These are phyloP conservation scores for Ambrosiella cleistominuta DNA, from an alignment of 2,329 filamentous ascomycete species.

Conservation along the genomic window DNA sequence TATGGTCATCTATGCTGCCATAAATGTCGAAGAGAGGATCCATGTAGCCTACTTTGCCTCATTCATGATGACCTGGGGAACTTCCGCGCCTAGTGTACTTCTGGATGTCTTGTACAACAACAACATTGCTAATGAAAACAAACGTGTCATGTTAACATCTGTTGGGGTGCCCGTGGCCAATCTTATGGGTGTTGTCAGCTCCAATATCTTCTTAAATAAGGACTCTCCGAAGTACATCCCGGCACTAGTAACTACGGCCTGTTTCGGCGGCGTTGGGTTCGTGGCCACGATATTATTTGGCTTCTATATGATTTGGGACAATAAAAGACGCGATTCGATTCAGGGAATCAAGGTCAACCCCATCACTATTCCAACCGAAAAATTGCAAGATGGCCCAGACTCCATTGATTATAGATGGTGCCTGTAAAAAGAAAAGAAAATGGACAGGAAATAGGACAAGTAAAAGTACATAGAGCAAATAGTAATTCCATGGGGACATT, in stretches of 20 bases:
- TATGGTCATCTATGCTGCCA: slow-evolving; percentile 61
- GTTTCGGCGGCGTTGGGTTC: slow-evolving; percentile 44
- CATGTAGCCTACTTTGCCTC: slow-evolving; percentile 55
- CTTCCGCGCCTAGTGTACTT: slow-evolving; percentile 55
- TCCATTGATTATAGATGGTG: slow-evolving; percentile 35
- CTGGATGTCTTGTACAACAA: slow-evolving; percentile 57
- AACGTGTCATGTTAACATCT: slow-evolving; percentile 50
- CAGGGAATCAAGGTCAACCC: slow-evolving; percentile 32
- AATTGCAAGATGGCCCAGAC: slow-evolving; percentile 30
- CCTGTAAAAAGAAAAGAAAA: slow-evolving; percentile 16
- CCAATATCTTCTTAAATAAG: slow-evolving; percentile 48
- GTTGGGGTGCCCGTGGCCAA: slow-evolving; percentile 61
- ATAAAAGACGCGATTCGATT: slow-evolving; percentile 34
- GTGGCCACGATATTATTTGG: slow-evolving; percentile 37
- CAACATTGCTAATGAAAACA: slow-evolving; percentile 62
- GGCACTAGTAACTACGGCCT: slow-evolving; percentile 46
- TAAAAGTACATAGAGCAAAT: too few relatives aligned
- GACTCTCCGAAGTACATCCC: slow-evolving; percentile 50
- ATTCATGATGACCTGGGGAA: slow-evolving; percentile 75
- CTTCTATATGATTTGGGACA: slow-evolving; percentile 39
- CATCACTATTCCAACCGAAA: slow-evolving; percentile 31
- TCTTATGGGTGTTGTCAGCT: slow-evolving; percentile 53
- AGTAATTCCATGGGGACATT: too few relatives aligned
- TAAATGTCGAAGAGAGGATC: slow-evolving; percentile 43
- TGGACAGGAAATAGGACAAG: not conserved